Conservation (phyloP, 1,284 basidiomycete species). For the Ceratobasidium sp. region DNA sequence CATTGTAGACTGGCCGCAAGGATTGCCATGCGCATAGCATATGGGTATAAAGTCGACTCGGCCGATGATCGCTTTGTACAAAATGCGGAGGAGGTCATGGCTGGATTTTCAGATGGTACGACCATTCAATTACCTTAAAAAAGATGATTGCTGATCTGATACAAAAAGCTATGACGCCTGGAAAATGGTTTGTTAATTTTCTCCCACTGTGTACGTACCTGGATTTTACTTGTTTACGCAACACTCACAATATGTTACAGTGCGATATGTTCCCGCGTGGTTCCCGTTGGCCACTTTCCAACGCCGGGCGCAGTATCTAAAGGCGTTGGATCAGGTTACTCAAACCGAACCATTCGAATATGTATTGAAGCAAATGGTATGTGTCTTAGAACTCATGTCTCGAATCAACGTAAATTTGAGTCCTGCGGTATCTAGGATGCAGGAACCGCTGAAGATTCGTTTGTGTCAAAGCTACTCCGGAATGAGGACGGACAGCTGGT, state of each 20-base stretch:
- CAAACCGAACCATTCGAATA: not conserved
- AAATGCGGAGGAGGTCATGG: not conserved
- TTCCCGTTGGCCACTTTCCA: not conserved
- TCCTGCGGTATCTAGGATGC: not conserved
- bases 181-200: too few species aligned
- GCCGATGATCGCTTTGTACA: not conserved
- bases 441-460: conserved; percentile 16
- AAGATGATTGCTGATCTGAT: too few species aligned
- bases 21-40: not conserved
- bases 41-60: not conserved
- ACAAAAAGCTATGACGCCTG: too few species aligned
- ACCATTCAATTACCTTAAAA: too few species aligned
- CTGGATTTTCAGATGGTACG: not conserved
- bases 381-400: not conserved
- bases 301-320: not conserved
- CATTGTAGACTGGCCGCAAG: too few species aligned
- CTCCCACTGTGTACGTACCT: too few species aligned
- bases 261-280: not conserved
- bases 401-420: not conserved
- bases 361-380: not conserved
- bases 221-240: too few species aligned
- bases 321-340: too few species aligned
- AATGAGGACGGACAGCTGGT: not conserved
- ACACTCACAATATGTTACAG: too few species aligned
- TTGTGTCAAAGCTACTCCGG: conserved; percentile 24